phyloP scores from a whole-genome alignment of 2,329 filamentous ascomycete genomes.

The Aspergillus caelatus region DNA sequence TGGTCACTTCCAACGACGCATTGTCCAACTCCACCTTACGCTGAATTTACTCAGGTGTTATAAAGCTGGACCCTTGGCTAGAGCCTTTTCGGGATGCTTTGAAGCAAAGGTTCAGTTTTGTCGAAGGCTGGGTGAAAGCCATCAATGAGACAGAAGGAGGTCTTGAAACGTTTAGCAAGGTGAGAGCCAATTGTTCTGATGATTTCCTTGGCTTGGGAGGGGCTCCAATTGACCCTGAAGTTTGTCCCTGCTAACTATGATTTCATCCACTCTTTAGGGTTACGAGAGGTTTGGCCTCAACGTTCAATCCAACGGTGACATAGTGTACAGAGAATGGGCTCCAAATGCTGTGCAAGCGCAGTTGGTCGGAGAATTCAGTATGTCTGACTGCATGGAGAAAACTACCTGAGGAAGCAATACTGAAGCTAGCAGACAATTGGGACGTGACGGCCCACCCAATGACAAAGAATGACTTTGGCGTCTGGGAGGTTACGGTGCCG shows the following conservation, averaged over 20 bases:
- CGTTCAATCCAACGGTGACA: conserved; percentile 77
- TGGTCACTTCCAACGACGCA: conserved; percentile 13
- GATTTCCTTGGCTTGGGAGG: neutral
- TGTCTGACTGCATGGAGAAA: conserved; percentile 31
- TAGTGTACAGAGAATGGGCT: conserved; percentile 94
- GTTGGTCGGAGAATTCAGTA: conserved; percentile 93
- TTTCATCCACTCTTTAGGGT: conserved; percentile 58
- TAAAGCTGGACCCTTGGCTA: conserved; percentile 87
- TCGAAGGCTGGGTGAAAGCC: conserved; percentile 82
- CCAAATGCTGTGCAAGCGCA: conserved; percentile 83
- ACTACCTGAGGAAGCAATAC: conserved; percentile 21
- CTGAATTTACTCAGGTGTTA: conserved; percentile 64
- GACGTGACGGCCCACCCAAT: conserved; percentile 80
- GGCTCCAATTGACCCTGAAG: neutral
- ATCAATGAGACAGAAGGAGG: conserved; percentile 86
- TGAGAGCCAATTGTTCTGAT: conserved; percentile 42
- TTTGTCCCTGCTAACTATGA: neutral
- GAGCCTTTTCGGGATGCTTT: conserved; percentile 79
- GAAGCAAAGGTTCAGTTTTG: conserved; percentile 73
- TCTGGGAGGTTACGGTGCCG: conserved; percentile 81
- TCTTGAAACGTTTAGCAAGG: conserved; percentile 86
- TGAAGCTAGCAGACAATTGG: conserved; percentile 71
- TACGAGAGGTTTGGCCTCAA: conserved; percentile 86
- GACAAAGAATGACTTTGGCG: conserved; percentile 81
- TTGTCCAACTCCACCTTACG: neutral